phyloP scores from a whole-genome alignment of 1,284 basidiomycete species.

The Mycena sp. region DNA sequence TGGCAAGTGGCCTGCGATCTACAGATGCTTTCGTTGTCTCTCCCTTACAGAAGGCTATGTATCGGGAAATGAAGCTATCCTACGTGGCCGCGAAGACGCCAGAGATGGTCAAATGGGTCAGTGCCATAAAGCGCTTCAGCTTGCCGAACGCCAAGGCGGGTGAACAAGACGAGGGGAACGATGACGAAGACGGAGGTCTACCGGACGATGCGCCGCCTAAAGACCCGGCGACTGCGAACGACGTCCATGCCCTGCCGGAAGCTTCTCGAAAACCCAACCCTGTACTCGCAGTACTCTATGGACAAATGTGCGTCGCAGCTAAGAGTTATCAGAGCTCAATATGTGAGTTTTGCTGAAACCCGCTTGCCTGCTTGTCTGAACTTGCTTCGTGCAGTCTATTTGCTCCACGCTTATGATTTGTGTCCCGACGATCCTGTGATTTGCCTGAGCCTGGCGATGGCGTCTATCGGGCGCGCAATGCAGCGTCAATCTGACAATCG shows the following conservation, averaged over 20 bases:
- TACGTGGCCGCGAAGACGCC: constrained; percentile 70
- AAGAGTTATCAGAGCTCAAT: constrained; percentile 92
- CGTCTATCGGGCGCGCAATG: constrained; percentile 90
- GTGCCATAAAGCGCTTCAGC: constrained; percentile 60
- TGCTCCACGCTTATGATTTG: constrained; percentile 88
- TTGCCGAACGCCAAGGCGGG: constrained; percentile 20
- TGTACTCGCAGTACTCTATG: constrained; percentile 83
- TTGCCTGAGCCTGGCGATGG: constrained; percentile 84
- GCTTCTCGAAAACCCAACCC: constrained; percentile 74
- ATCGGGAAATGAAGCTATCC: constrained; percentile 75
- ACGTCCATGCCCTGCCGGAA: constrained; percentile 46
- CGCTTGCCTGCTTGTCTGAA: not conserved
- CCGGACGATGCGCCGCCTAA: constrained; percentile 14
- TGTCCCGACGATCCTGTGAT: constrained; percentile 88
- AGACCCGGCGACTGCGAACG: constrained; percentile 37
- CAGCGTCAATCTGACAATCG: constrained; percentile 95
- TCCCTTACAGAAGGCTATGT: constrained; percentile 83
- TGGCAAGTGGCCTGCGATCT: constrained; percentile 74
- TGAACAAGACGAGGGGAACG: not conserved
- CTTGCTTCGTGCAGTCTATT: constrained; percentile 71
- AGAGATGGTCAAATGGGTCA: constrained; percentile 68
- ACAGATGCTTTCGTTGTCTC: constrained; percentile 81
- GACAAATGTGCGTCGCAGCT: constrained; percentile 85
- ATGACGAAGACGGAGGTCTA: not conserved
- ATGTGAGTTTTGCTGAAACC: constrained; percentile 74